phyloP scores from a whole-genome alignment of 2,329 filamentous ascomycete genomes.

The Niveomyces coronatus region DNA sequence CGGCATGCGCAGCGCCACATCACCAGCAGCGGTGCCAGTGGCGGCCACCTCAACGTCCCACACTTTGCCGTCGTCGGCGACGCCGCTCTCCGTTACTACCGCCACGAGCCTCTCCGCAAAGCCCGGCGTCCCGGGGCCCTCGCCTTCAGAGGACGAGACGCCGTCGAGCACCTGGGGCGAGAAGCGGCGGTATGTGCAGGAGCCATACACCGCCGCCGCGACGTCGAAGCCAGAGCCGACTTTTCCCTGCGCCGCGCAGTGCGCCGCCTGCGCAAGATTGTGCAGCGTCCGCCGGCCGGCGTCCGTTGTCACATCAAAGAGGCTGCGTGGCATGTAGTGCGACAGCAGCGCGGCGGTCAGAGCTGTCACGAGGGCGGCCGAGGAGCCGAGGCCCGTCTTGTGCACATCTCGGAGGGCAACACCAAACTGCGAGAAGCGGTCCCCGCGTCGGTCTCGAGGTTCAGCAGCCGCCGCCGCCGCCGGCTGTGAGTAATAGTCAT shows the following conservation, averaged over 20 bases:
- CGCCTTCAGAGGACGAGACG: too few species aligned
- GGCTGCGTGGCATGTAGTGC: slow-evolving; percentile 55
- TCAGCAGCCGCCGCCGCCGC: too few species aligned
- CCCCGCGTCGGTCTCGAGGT: slow-evolving; percentile 14
- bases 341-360: slow-evolving; percentile 66
- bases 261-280: slow-evolving; percentile 86
- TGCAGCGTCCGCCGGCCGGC: slow-evolving; percentile 57
- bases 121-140: slow-evolving; percentile 50
- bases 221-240: slow-evolving; percentile 95
- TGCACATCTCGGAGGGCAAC: slow-evolving; percentile 68
- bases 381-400: slow-evolving; percentile 94
- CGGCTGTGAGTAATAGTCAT: slow-evolving; percentile 82
- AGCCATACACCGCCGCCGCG: slow-evolving; percentile 84
- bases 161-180: slow-evolving; percentile 62
- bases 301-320: slow-evolving; percentile 47
- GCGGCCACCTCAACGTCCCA: slow-evolving; percentile 79
- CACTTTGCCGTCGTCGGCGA: slow-evolving; percentile 47
- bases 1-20: slow-evolving; percentile 67
- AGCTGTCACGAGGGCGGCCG: slow-evolving; percentile 84
- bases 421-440: slow-evolving; percentile 66
- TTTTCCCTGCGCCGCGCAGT: slow-evolving; percentile 95
- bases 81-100: too few species aligned
- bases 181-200: slow-evolving; percentile 87
- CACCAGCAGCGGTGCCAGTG: too few species aligned
- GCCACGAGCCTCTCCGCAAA: slow-evolving; percentile 57